Evolutionary conservation across 1,284 basidiomycete genomes (phyloP).

Genomic region (Neolentinus lepideus): DNA sequence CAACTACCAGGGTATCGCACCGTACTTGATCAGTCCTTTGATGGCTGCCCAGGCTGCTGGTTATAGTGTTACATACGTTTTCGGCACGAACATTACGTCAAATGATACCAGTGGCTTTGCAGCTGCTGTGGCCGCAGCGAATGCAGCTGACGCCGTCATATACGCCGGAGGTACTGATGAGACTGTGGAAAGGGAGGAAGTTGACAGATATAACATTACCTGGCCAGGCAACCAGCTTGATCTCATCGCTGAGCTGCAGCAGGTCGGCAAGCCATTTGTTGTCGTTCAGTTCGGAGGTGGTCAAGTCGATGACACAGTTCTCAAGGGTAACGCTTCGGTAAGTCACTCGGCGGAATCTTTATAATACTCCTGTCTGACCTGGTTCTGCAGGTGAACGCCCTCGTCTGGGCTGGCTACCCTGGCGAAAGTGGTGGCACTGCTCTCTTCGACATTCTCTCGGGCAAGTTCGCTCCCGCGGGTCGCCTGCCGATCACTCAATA

Average conservation of each 20-base stretch:
- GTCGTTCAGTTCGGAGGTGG: constrained; percentile 51
- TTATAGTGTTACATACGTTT: constrained; percentile 33
- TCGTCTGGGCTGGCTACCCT: constrained; percentile 50
- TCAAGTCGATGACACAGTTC: constrained; percentile 39
- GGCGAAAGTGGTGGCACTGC: constrained; percentile 47
- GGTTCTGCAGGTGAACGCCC: constrained; percentile 35
- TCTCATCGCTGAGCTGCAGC: constrained; percentile 35
- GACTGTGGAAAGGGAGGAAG: constrained; percentile 42
- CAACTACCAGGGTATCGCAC: constrained; percentile 45
- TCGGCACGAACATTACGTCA: constrained; percentile 33
- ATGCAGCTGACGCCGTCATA: constrained; percentile 28
- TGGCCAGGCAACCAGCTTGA: constrained; percentile 53
- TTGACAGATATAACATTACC: constrained; percentile 41
- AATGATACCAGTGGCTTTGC: constrained; percentile 36
- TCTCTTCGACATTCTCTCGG: constrained; percentile 40
- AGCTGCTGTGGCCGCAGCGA: constrained; percentile 21
- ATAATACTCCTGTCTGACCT: constrained; percentile 1
- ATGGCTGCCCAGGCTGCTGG: constrained; percentile 38
- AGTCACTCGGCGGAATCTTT: constrained; percentile 11
- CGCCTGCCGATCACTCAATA: constrained; percentile 49
- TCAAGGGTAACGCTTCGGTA: constrained; percentile 38
- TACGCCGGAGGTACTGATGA: constrained; percentile 41
- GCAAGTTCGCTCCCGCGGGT: constrained; percentile 43
- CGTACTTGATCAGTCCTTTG: constrained; percentile 47
- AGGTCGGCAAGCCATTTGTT: constrained; percentile 40